Evolutionary conservation across 257 asterid species (phyloP).

Genomic region (Rhazya stricta): DNA sequence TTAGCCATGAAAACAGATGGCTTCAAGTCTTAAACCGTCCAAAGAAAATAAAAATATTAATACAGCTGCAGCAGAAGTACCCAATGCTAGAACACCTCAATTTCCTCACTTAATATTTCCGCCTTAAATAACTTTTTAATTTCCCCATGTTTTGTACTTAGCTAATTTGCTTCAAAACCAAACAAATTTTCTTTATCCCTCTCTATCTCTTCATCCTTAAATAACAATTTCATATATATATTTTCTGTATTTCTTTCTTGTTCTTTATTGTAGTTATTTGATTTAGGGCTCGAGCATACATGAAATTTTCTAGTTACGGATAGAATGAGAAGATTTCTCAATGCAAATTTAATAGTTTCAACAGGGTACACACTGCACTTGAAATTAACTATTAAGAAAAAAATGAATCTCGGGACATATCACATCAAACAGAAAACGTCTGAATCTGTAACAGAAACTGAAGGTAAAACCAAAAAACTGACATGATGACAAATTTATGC

Average conservation of each 20-base stretch:
- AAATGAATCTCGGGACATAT: too few species aligned
- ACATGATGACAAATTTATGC: background rate
- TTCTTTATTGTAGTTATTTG: background rate
- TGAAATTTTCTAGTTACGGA: background rate
- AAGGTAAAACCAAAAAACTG: background rate
- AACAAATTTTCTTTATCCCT: too few species aligned
- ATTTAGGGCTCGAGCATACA: background rate
- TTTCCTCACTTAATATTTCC: background rate
- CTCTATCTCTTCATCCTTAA: too few species aligned
- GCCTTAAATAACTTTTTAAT: background rate
- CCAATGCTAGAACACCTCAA: background rate
- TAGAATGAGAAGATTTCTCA: background rate
- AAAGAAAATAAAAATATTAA: background rate
- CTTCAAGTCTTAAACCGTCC: background rate
- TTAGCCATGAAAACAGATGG: background rate
- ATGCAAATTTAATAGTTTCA: background rate
- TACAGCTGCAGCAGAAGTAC: background rate
- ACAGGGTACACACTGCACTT: background rate
- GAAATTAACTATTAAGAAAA: background rate
- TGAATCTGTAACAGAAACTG: background rate
- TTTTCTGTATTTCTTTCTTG: background rate
- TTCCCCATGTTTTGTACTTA: too few species aligned
- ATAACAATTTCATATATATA: background rate
- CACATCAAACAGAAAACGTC: background rate
- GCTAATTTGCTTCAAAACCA: too few species aligned